Evolutionary conservation across 2,329 filamentous ascomycete species (phyloP).

Genomic region (Hawksworthiomyces lignivorus): DNA sequence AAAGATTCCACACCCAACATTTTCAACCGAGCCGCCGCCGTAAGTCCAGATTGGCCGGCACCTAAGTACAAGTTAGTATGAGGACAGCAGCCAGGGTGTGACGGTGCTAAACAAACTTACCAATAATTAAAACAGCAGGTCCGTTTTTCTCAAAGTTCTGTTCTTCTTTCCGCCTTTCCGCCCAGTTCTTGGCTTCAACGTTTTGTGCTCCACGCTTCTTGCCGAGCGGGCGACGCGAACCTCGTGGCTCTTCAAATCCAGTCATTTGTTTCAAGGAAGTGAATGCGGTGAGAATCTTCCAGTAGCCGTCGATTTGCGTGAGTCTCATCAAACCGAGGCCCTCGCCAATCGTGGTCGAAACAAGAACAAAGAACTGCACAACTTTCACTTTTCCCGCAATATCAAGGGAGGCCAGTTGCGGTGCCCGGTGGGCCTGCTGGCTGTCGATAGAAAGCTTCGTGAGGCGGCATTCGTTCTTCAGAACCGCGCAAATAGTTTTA

Average conservation of each 20-base stretch:
- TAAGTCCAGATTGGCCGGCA: slow-evolving; percentile 53
- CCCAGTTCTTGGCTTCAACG: slow-evolving; percentile 55
- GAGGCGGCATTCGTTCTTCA: slow-evolving; percentile 30
- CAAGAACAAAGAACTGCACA: slow-evolving; percentile 47
- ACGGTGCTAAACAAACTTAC: slow-evolving; percentile 29
- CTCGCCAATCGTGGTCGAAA: slow-evolving; percentile 44
- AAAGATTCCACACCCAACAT: slow-evolving; percentile 48
- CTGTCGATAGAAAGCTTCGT: slow-evolving; percentile 37
- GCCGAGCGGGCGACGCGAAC: slow-evolving; percentile 43
- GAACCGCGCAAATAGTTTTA: slow-evolving; percentile 30
- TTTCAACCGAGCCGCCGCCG: slow-evolving; percentile 49
- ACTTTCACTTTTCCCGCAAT: slow-evolving; percentile 39
- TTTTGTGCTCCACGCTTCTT: slow-evolving; percentile 45
- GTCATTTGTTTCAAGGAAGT: slow-evolving; percentile 49
- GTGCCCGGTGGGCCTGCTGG: slow-evolving; percentile 34
- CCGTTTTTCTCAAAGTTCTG: slow-evolving; percentile 40
- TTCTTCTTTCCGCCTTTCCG: slow-evolving; percentile 42
- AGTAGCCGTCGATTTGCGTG: too few relatives aligned
- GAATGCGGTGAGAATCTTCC: slow-evolving; percentile 59
- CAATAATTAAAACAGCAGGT: slow-evolving; percentile 55
- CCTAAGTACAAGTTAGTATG: too few relatives aligned
- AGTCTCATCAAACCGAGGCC: slow-evolving; percentile 52
- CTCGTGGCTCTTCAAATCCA: slow-evolving; percentile 42
- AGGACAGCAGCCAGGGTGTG: too few relatives aligned
- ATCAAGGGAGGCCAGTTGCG: slow-evolving; percentile 40